Conservation (phyloP, 1,284 basidiomycete species). For the Ganoderma boninense region DNA sequence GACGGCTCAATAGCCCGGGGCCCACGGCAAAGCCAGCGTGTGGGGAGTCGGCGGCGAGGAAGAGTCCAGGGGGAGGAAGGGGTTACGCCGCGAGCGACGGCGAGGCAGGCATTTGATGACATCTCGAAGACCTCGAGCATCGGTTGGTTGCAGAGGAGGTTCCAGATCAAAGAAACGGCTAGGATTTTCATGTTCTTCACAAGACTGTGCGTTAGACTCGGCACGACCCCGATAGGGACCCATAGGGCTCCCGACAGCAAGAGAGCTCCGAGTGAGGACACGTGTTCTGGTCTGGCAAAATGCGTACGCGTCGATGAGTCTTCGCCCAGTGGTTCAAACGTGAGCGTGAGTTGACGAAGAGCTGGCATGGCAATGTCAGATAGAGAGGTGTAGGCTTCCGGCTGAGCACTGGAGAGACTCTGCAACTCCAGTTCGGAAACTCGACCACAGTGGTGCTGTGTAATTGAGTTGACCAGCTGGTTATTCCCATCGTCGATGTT, state of each 20-base stretch:
- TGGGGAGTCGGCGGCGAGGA: too few species aligned
- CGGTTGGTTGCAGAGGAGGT: not conserved
- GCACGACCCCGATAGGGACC: not conserved
- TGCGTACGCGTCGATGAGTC: too few species aligned
- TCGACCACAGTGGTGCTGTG: not conserved
- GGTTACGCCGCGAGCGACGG: not conserved
- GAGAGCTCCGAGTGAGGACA: not conserved
- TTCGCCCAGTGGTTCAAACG: too few species aligned
- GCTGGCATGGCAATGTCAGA: not conserved
- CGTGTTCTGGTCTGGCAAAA: not conserved
- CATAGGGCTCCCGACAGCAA: not conserved
- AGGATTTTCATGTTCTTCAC: not conserved
- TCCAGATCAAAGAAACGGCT: not conserved
- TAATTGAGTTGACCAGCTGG: not conserved
- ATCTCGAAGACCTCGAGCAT: not conserved
- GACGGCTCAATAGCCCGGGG: too few species aligned
- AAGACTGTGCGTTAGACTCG: not conserved
- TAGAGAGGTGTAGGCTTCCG: not conserved
- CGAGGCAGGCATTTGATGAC: not conserved
- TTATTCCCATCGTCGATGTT: not conserved
- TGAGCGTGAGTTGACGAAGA: not conserved
- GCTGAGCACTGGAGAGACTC: not conserved
- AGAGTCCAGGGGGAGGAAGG: not conserved
- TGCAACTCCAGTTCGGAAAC: not conserved
- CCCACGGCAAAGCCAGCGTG: too few species aligned